Conservation (phyloP, 257 asterid genomes). For the Jacaranda mimosifolia region DNA sequence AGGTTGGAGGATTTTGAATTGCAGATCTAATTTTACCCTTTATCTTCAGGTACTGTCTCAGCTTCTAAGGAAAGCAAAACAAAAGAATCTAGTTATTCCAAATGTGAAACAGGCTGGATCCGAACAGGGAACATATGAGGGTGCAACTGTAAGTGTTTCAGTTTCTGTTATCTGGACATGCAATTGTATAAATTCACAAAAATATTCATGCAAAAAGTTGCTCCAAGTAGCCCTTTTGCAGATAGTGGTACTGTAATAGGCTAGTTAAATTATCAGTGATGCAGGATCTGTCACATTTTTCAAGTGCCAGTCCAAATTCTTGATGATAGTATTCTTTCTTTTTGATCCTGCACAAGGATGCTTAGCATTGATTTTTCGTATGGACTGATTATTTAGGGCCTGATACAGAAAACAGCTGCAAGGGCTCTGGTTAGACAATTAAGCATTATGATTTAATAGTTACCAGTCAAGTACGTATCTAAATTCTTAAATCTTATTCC, state of each 20-base stretch:
- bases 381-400: slow-evolving; percentile 17
- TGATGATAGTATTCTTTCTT: slow-evolving; percentile 4
- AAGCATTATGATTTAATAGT: not conserved
- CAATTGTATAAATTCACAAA: slow-evolving; percentile 6
- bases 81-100: slow-evolving; percentile 84
- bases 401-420: slow-evolving; percentile 10
- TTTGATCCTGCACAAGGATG: slow-evolving; percentile 18
- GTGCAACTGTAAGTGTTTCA: slow-evolving; percentile 86
- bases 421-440: not conserved
- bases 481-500: slow-evolving; percentile 17
- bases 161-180: slow-evolving; percentile 35
- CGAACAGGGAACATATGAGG: slow-evolving; percentile 95
- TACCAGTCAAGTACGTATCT: slow-evolving; percentile 2
- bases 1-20: slow-evolving; percentile 32
- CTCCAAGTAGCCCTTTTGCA: slow-evolving; percentile 2
- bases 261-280: not conserved
- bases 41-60: slow-evolving; percentile 88
- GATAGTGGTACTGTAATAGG: not conserved
- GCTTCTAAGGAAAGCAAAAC: slow-evolving; percentile 93
- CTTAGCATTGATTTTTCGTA: not conserved
- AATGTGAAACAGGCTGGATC: slow-evolving; percentile 94
- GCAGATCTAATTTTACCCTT: slow-evolving; percentile 37
- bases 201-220: not conserved
- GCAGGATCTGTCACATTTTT: not conserved
- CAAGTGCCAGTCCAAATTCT: not conserved